Base-by-base conservation (phyloP, 1,139 yeast species). In the Blastobotrys indianensis region DNA sequence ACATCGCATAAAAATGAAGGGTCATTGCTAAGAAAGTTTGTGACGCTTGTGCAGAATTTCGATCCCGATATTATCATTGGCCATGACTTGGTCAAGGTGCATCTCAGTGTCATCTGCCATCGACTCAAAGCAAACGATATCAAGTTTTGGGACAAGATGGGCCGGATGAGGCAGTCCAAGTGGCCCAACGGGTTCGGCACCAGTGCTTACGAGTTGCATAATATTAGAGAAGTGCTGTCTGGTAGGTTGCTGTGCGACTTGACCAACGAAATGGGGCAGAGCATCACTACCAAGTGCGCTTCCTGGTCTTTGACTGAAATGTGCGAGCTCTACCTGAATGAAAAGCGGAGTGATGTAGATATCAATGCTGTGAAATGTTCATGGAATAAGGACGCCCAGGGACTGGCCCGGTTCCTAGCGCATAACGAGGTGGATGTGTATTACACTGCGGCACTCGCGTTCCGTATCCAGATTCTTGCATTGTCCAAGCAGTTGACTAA, bases 241-340 rank as follows among this genome's bases (percentile, higher is more conserved):
- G 99, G 99, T 32, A 75, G 99, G 55, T 74, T 94, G 50, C 63
- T 90, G 47, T 86, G 97, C 73, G 98, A 94, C 66, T 79, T 94
- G 60, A 88, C 94, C 44, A 92, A 92, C 64, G 96, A 88, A 59
- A 78, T 90, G 80, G 99, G 98, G 43, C 94, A 85, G 62, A 90
- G 97, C 0, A 72, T 92, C 53, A 88, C 97, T 2, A 73, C 82
- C 9, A 87, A 88, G 60, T 94, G 98, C 68, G 94, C 87, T 63
- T 85, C 94, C n/a, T 94, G 97, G 97, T 94, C 87, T 50, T 72
- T 94, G 49, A 74, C 84, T 9, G 99, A 94, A 67, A 92, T 94
- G 97, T 82, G 81, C 57, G 82, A 80, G 38, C 76, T 86, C 79
- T 85, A 49, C 77, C 90, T 68, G 74, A 79, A 56, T 75, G 76